Percentiles rank a stretch among this genome's conserved stretches.
These are phyloP conservation scores for Clitopilus passeckerianus DNA, from an alignment of 768 basidiomycete species.

Conservation along the genomic window DNA sequence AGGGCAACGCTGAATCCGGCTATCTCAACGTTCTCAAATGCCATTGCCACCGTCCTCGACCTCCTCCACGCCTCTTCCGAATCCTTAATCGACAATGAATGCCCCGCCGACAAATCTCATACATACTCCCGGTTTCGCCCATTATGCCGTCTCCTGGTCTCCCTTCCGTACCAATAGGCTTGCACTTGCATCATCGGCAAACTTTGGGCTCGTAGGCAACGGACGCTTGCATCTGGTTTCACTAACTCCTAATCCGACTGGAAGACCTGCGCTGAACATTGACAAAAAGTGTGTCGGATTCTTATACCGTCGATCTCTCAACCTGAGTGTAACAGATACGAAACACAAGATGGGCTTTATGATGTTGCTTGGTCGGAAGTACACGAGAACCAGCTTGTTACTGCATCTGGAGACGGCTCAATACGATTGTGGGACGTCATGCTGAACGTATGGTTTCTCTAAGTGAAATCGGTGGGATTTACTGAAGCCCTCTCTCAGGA, in stretches of 20 bases:
- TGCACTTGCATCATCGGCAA: constrained; percentile 81
- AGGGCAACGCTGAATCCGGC: constrained; percentile 8
- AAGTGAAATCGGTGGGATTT: background rate
- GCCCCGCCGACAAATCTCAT: constrained; percentile 39
- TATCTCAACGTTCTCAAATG: constrained; percentile 4
- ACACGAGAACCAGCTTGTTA: constrained; percentile 90
- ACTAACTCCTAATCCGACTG: constrained; percentile 41
- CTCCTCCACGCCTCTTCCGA: background rate
- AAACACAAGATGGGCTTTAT: constrained; percentile 86
- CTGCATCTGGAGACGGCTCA: constrained; percentile 87
- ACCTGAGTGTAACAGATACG: constrained; percentile 52
- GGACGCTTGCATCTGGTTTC: constrained; percentile 77
- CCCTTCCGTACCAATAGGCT: constrained; percentile 75
- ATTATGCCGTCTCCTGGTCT: constrained; percentile 80
- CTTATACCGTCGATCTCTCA: constrained; percentile 11
- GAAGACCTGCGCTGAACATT: constrained; percentile 38
- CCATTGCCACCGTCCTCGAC: background rate
- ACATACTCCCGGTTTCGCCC: constrained; percentile 80
- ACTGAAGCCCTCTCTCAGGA: constrained; percentile 42
- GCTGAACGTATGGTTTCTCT: constrained; percentile 58
- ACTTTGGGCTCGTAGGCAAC: constrained; percentile 95
- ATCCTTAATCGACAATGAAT: constrained; percentile 24
- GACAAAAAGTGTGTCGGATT: constrained; percentile 63
- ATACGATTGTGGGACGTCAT: constrained; percentile 88
- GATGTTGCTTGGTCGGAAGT: constrained; percentile 94